A percentile compares a stretch with the other conserved stretches of the same genome.
These are phyloP conservation scores for Cutaneotrichosporon sp. DNA, from an alignment of 1,284 basidiomycete genomes.

Conservation along the genomic window DNA sequence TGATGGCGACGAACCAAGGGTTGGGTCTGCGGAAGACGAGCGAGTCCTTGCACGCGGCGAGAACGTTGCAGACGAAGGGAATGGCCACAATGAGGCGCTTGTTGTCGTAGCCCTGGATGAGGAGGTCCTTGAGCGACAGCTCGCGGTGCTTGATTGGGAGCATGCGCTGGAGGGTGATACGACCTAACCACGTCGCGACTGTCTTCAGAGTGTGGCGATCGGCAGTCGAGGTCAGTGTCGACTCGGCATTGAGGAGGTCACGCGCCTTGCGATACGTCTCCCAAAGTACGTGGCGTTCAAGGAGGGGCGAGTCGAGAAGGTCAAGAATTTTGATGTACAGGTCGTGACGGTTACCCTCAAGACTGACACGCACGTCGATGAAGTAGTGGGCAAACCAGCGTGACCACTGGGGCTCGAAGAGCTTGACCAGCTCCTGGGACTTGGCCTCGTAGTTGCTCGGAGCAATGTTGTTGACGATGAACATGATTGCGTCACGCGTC, in stretches of 20 bases:
- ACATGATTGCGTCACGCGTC: constrained; percentile 87
- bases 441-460: constrained; percentile 89
- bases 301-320: constrained; percentile 60
- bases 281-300: constrained; percentile 77
- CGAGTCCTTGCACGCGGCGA: constrained; percentile 84
- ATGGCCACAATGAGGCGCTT: constrained; percentile 90
- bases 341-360: constrained; percentile 95
- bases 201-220: constrained; percentile 91
- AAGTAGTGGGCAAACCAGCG: constrained; percentile 98
- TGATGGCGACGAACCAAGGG: constrained; percentile 95
- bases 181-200: constrained; percentile 90
- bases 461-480: constrained; percentile 97
- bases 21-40: constrained; percentile 93
- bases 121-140: constrained; percentile 90
- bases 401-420: constrained; percentile 75
- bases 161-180: constrained; percentile 85
- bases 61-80: constrained; percentile 95
- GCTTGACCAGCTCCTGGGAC: constrained; percentile 70
- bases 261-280: constrained; percentile 89
- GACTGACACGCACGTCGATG: constrained; percentile 90
- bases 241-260: constrained; percentile 82
- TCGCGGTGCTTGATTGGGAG: constrained; percentile 90
- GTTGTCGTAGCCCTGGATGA: constrained; percentile 91
- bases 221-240: constrained; percentile 74
- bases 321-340: constrained; percentile 93